phyloP scores from a whole-genome alignment of 768 basidiomycete genomes.

The Lactarius hengduanensis region DNA sequence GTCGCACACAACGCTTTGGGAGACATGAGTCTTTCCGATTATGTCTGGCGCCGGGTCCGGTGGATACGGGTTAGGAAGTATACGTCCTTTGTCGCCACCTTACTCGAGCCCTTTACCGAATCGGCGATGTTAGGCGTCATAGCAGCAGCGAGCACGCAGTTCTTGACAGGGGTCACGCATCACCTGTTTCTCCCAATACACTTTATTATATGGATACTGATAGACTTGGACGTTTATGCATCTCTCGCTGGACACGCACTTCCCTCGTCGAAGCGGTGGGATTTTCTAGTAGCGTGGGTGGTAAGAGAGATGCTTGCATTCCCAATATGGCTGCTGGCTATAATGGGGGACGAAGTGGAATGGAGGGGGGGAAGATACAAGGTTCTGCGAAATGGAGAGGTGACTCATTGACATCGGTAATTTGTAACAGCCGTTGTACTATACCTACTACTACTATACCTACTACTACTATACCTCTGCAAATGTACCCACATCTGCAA shows the following conservation, averaged over 20 bases:
- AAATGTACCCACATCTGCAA: too few relatives aligned
- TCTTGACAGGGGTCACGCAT: conserved; percentile 49
- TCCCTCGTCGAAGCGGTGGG: conserved; percentile 45
- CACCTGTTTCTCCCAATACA: conserved; percentile 60
- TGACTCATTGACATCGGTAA: not conserved
- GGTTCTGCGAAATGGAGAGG: conserved; percentile 66
- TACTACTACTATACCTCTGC: too few relatives aligned
- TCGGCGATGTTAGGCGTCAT: conserved; percentile 68
- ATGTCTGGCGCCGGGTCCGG: conserved; percentile 84
- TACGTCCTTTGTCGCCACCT: conserved; percentile 84
- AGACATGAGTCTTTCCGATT: conserved; percentile 80
- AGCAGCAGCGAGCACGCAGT: conserved; percentile 52
- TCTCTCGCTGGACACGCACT: conserved; percentile 70
- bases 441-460: not conserved
- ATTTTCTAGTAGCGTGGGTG: conserved; percentile 77
- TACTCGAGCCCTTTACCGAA: conserved; percentile 93
- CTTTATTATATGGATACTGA: conserved; percentile 64
- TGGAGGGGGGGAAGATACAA: conserved; percentile 87
- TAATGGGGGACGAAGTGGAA: conserved; percentile 73
- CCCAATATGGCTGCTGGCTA: conserved; percentile 84
- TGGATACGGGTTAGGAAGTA: conserved; percentile 97
- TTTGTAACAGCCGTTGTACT: not conserved
- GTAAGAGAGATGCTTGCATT: conserved; percentile 81
- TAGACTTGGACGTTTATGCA: conserved; percentile 82
- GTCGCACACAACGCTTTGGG: conserved; percentile 88